phyloP scores from a whole-genome alignment of 805 yeast species.

The Cephaloascus fragrans region DNA sequence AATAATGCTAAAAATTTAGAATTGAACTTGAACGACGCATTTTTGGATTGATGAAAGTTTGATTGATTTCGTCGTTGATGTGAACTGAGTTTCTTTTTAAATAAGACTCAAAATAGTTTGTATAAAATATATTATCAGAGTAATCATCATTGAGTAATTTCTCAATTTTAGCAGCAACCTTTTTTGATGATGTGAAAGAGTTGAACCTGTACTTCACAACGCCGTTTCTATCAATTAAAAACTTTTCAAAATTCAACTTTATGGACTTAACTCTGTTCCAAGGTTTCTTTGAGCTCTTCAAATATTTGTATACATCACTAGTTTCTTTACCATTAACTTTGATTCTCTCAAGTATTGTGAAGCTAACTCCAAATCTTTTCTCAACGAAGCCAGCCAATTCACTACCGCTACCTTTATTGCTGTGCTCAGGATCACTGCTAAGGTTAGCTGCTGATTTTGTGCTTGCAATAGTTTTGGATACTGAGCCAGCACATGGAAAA shows the following conservation, averaged over 20 bases:
- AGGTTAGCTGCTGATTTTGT: no score
- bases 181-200: conserved; percentile 46
- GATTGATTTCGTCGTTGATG: background rate
- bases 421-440: conserved; percentile 69
- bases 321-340: conserved; percentile 82
- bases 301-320: conserved; percentile 71
- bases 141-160: conserved; percentile 13
- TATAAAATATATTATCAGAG: background rate
- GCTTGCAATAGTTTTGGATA: no score
- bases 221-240: conserved; percentile 28
- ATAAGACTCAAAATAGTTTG: background rate
- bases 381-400: conserved; percentile 69
- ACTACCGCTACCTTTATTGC: no score
- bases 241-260: conserved; percentile 37
- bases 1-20: no score
- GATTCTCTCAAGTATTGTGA: conserved; percentile 80
- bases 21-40: background rate
- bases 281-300: conserved; percentile 48
- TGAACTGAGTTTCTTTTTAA: background rate
- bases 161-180: conserved; percentile 19
- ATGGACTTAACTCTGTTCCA: conserved; percentile 33
- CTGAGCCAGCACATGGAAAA: conserved; percentile 85
- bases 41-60: background rate
- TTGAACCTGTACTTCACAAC: conserved; percentile 42
- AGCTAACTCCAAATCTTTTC: conserved; percentile 79